These are phyloP conservation scores for Isatis tinctoria DNA, from an alignment of 345 rosid genomes.

Conservation along the genomic window DNA sequence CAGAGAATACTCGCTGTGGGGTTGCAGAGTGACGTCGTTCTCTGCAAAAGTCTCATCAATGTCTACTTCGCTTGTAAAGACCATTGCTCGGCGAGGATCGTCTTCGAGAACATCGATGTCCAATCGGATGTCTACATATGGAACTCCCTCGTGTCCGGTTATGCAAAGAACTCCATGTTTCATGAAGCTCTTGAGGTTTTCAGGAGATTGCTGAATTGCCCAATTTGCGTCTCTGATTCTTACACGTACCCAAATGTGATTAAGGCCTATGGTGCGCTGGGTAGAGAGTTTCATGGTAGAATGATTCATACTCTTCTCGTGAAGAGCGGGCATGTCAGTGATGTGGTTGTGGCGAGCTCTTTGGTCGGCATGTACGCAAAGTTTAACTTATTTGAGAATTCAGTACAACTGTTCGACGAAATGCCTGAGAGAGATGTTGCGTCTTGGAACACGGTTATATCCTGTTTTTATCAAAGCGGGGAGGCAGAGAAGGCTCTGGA, in stretches of 20 bases:
- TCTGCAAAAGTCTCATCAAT: slow-evolving; percentile 53
- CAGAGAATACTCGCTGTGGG: slow-evolving; percentile 50
- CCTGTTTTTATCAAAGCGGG: slow-evolving; percentile 65
- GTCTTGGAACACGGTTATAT: slow-evolving; percentile 66
- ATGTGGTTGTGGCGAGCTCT: slow-evolving; percentile 58
- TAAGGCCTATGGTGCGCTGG: slow-evolving; percentile 57
- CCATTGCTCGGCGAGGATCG: slow-evolving; percentile 39
- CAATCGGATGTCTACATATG: slow-evolving; percentile 50
- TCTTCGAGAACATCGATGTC: slow-evolving; percentile 33
- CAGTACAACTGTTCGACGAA: slow-evolving; percentile 57
- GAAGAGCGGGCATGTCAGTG: slow-evolving; percentile 46
- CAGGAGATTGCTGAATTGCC: slow-evolving; percentile 31
- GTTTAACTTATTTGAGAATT: slow-evolving; percentile 35
- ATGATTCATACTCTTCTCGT: slow-evolving; percentile 49
- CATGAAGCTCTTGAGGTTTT: slow-evolving; percentile 48
- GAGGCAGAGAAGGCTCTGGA: slow-evolving; percentile 54
- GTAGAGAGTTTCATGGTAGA: slow-evolving; percentile 43
- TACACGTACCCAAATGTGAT: slow-evolving; percentile 62
- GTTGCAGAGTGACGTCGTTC: slow-evolving; percentile 36
- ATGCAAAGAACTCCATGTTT: slow-evolving; percentile 50
- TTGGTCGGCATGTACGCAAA: slow-evolving; percentile 52
- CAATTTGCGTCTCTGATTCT: slow-evolving; percentile 45
- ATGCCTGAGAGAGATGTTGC: slow-evolving; percentile 66
- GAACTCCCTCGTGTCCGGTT: slow-evolving; percentile 58
- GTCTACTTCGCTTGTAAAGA: slow-evolving; percentile 50